phyloP scores from a whole-genome alignment of 2,329 filamentous ascomycete genomes.

The Verticillium isaacii region DNA sequence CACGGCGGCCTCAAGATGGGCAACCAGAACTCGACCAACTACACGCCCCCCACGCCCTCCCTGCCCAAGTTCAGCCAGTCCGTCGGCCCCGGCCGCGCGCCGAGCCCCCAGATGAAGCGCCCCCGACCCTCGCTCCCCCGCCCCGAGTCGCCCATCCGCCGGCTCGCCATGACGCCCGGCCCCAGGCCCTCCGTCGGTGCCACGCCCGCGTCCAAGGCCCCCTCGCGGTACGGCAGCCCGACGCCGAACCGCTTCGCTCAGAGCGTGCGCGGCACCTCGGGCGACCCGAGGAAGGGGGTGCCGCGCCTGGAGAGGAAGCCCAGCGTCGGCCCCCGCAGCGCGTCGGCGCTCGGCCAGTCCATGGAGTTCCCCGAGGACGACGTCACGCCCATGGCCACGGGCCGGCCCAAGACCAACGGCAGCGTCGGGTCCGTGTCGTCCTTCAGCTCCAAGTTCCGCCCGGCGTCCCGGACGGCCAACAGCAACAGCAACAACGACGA shows the following conservation, averaged over 20 bases:
- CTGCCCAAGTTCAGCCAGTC: constrained; percentile 85
- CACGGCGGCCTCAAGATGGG: constrained; percentile 48
- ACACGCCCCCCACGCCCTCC: constrained; percentile 60
- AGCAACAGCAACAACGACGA: constrained; percentile 53
- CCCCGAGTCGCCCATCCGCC: constrained; percentile 79
- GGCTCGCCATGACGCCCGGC: constrained; percentile 52
- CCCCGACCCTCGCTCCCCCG: constrained; percentile 75
- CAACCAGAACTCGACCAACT: constrained; percentile 54
- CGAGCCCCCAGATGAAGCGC: constrained; percentile 69
- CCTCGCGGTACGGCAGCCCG: constrained; percentile 59
- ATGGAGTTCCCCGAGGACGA: constrained; percentile 54
- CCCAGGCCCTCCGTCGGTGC: constrained; percentile 49
- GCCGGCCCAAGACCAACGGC: constrained; percentile 47
- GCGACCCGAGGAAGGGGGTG: constrained; percentile 56
- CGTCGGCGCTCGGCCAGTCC: constrained; percentile 50
- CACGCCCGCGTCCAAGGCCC: constrained; percentile 43
- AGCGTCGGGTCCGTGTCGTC: constrained; percentile 51
- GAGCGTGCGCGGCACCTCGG: constrained; percentile 56
- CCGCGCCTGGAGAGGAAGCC: constrained; percentile 42
- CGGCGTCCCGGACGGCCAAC: constrained; percentile 37
- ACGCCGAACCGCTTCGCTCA: constrained; percentile 59
- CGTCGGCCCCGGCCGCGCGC: constrained; percentile 67
- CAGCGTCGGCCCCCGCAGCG: constrained; percentile 52
- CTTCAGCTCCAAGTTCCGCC: constrained; percentile 47
- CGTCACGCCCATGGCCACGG: constrained; percentile 38